Base-by-base conservation (phyloP, 208 protist species). In the Trichomonas gallinae region DNA sequence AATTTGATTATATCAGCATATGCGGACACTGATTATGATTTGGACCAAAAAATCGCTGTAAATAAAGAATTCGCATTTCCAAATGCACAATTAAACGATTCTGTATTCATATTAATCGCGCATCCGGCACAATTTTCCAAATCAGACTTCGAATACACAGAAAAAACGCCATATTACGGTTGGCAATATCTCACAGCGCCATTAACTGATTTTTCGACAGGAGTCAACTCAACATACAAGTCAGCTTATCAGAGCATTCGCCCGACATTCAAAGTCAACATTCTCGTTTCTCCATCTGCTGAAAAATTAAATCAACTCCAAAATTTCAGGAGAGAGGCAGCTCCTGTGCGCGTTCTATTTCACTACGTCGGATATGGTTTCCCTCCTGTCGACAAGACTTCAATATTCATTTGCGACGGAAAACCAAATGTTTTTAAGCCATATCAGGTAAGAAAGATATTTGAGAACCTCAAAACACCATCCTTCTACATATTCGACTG, bases 341-440 rank as follows among this genome's bases (percentile, higher is more conserved):
- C 44, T 49, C 17, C 44, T 15, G 9, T 21, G 1, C 40, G 87
- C 42, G 44, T 93, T 48, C 1, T 51, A 34, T 93, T 93, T 36
- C 87, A 93, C 31, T 93, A 93, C 45, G 26, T 93, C 36, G 87
- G 87, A 93, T 93, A 93, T 15, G 87, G 87, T 15, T 93, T 51
- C 15, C 87, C 87, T 0, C 42, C 9, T 38, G 17, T 42, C 0
- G 44, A 48, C 17, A 38, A 93, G 8, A 6, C 15, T 0, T 49
- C 44, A 9, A 93, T 93, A 58, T 93, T 34, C 17, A 10, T 48
- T 48, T 38, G 44, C 0, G 87, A 93, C 38, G 44, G 44, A 93
- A 93, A 44, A 51, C 44, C 87, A 38, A 34, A 23, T 6, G 40
- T 48, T 34, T 93, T 93, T 58, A 51, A 4, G 38, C n/a, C 13